Conservation (phyloP, 83 land plant genomes). For the Picea abies region DNA sequence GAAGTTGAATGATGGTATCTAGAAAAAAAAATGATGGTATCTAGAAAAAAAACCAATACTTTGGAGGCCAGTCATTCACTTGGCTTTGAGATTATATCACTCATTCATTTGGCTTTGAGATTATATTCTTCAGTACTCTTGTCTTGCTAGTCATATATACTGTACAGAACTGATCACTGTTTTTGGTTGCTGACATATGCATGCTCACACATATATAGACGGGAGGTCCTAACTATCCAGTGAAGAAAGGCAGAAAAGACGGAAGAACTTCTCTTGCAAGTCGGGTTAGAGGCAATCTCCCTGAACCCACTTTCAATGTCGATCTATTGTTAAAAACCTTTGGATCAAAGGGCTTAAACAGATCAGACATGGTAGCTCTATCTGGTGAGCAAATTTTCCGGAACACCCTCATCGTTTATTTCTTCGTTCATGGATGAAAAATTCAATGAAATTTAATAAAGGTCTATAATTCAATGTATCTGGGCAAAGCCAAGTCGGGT, state of each 20-base stretch:
- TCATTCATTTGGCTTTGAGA: too few relatives aligned
- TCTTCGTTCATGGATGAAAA: too few relatives aligned
- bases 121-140: too few relatives aligned
- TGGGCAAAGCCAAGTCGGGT: too few relatives aligned
- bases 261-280: conserved; percentile 24
- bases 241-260: conserved; percentile 35
- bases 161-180: not conserved
- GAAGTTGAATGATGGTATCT: too few relatives aligned
- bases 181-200: not conserved
- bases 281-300: conserved; percentile 19
- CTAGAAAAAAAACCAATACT: too few relatives aligned
- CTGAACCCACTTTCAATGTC: conserved; percentile 19
- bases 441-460: too few relatives aligned
- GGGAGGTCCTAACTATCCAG: conserved; percentile 33
- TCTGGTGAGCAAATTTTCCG: conserved; percentile 22
- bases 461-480: too few relatives aligned
- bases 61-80: too few relatives aligned
- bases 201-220: conserved; percentile 13
- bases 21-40: too few relatives aligned
- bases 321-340: conserved; percentile 12
- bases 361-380: conserved; percentile 24
- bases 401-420: too few relatives aligned
- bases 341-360: conserved; percentile 25
- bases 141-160: not conserved
- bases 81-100: too few relatives aligned